These are phyloP conservation scores for Epichloe hybrida DNA, from an alignment of 2,329 filamentous ascomycete species.

Conservation along the genomic window DNA sequence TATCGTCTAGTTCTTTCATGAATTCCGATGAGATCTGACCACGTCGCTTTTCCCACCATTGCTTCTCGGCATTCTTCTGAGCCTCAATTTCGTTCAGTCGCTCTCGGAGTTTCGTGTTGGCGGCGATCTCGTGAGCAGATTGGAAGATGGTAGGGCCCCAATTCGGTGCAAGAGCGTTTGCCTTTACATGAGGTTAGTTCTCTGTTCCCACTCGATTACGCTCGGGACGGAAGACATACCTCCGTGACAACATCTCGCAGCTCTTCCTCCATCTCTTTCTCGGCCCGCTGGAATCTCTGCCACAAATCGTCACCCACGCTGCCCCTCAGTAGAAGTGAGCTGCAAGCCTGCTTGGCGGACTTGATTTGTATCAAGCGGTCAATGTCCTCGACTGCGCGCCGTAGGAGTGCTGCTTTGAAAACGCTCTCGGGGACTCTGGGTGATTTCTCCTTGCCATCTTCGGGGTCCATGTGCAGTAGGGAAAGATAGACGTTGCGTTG, in stretches of 20 bases:
- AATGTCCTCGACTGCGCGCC: slow-evolving; percentile 86
- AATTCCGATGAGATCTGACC: slow-evolving; percentile 61
- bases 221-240: slow-evolving; percentile 35
- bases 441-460: slow-evolving; percentile 50
- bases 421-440: slow-evolving; percentile 68
- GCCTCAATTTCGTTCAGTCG: slow-evolving; percentile 62
- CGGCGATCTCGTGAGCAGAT: slow-evolving; percentile 87
- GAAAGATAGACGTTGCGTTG: slow-evolving; percentile 92
- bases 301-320: slow-evolving; percentile 93
- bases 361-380: slow-evolving; percentile 80
- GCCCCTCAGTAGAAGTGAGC: slow-evolving; percentile 70
- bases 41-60: slow-evolving; percentile 85
- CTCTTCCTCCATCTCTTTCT: slow-evolving; percentile 97
- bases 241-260: slow-evolving; percentile 86
- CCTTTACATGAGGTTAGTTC: slow-evolving; percentile 35
- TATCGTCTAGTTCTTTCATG: slow-evolving; percentile 70
- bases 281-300: slow-evolving; percentile 80
- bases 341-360: slow-evolving; percentile 76
- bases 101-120: slow-evolving; percentile 65
- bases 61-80: slow-evolving; percentile 59
- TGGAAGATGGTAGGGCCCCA: slow-evolving; percentile 98
- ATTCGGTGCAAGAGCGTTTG: slow-evolving; percentile 74
- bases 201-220: neutral
- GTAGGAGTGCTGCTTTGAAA: slow-evolving; percentile 74
- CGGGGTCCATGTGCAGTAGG: slow-evolving; percentile 64